Percentiles rank a stretch among this genome's conserved stretches.
Conservation (phyloP, 31 red algal genomes). For the Asparagopsis taxiformis region DNA sequence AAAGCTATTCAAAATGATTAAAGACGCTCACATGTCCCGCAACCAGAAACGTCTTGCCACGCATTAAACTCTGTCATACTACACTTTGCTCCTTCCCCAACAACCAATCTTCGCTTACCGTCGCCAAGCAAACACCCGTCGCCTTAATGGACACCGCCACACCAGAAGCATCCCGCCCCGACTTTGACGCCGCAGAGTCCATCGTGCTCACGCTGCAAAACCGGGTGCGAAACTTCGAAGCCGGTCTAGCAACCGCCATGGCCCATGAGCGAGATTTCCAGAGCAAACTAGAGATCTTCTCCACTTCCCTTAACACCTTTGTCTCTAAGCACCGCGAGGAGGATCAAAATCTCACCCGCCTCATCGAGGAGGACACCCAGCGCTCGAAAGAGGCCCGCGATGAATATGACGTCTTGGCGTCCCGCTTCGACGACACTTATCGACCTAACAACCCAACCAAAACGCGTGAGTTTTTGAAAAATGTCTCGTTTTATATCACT, state of each 20-base stretch:
- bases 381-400: slow-evolving; percentile 38
- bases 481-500: slow-evolving; percentile 16
- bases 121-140: no score
- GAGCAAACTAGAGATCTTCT: neutral
- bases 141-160: no score
- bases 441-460: slow-evolving; percentile 14
- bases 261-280: slow-evolving; percentile 24
- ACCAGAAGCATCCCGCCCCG: no score
- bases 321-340: slow-evolving; percentile 19
- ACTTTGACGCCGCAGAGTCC: no score
- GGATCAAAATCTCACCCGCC: slow-evolving; percentile 18
- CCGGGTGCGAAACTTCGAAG: slow-evolving; percentile 31
- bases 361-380: slow-evolving; percentile 42
- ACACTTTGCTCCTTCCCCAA: no score
- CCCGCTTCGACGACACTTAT: slow-evolving; percentile 26
- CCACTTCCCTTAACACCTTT: slow-evolving; percentile 19
- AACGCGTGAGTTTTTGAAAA: slow-evolving; percentile 23
- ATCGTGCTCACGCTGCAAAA: slow-evolving; percentile 1
- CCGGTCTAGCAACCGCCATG: slow-evolving; percentile 23
- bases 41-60: no score
- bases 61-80: no score
- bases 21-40: no score
- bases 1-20: no score
- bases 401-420: slow-evolving; percentile 47
- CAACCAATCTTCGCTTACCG: no score